Evolutionary conservation across 2,329 filamentous ascomycete genomes (phyloP).

Genomic region (Ophiostoma fasciatum): DNA sequence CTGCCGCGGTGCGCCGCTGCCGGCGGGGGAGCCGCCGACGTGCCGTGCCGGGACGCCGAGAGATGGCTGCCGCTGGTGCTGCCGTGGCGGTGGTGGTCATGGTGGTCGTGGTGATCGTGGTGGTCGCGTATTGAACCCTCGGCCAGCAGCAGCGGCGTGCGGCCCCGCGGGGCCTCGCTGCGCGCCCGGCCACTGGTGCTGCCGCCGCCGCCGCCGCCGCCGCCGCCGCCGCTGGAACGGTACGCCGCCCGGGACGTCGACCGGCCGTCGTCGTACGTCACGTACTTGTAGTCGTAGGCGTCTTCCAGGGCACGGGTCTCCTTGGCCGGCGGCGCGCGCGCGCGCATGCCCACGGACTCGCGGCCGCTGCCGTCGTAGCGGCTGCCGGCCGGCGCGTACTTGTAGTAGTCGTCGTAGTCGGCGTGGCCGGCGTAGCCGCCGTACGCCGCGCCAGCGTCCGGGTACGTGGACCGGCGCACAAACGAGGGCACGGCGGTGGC

Average conservation of each 20-base stretch:
- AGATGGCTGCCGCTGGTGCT: slow-evolving; percentile 25
- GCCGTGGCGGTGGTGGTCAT: no score
- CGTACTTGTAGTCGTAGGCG: slow-evolving; percentile 24
- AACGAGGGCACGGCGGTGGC: slow-evolving; percentile 21
- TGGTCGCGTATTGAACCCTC: slow-evolving; percentile 26
- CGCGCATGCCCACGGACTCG: slow-evolving; percentile 15
- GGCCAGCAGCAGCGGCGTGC: slow-evolving; percentile 24
- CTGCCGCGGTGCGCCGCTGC: slow-evolving; percentile 10
- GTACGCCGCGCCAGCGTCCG: slow-evolving; percentile 15
- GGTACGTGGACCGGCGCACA: slow-evolving; percentile 30
- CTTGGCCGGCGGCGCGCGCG: slow-evolving; percentile 10
- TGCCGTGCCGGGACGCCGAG: slow-evolving; percentile 26
- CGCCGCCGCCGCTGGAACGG: background rate
- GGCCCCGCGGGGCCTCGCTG: slow-evolving; percentile 24
- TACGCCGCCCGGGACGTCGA: slow-evolving; percentile 18
- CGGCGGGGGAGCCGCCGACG: slow-evolving; percentile 19
- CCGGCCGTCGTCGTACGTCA: no score
- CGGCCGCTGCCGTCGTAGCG: slow-evolving; percentile 19
- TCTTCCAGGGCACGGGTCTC: slow-evolving; percentile 21
- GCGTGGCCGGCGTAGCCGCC: background rate
- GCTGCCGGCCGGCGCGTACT: no score
- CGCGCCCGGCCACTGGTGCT: slow-evolving; percentile 21
- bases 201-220: slow-evolving; percentile 6
- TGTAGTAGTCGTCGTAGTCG: no score
- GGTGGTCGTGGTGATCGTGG: no score